Evolutionary conservation across 768 basidiomycete species (phyloP).

Genomic region (Mycena rebaudengoi): DNA sequence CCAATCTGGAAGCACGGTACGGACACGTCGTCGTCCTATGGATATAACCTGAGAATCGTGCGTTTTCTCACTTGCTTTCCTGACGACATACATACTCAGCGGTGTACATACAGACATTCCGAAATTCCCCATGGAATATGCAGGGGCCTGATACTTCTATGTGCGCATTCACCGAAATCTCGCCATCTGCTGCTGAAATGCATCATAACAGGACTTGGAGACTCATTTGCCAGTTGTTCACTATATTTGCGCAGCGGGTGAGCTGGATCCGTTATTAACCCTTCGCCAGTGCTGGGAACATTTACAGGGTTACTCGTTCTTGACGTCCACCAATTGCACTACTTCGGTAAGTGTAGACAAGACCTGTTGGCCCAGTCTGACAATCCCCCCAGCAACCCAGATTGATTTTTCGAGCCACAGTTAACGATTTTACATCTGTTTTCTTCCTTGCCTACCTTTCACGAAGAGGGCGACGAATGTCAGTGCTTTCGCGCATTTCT

Average conservation of each 20-base stretch:
- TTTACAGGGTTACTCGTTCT: constrained; percentile 73
- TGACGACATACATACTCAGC: no score
- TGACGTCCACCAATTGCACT: constrained; percentile 67
- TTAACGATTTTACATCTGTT: constrained; percentile 55
- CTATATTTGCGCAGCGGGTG: constrained; percentile 67
- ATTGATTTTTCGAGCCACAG: constrained; percentile 69
- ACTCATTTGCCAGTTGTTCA: constrained; percentile 68
- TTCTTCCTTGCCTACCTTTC: constrained; percentile 78
- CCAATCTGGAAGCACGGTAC: constrained; percentile 77
- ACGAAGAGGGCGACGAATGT: constrained; percentile 62
- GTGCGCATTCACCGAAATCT: constrained; percentile 45
- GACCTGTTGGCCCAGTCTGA: constrained; percentile 19
- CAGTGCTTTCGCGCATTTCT: constrained; percentile 45
- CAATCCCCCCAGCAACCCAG: constrained; percentile 58
- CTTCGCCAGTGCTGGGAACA: constrained; percentile 20
- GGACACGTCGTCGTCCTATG: constrained; percentile 47
- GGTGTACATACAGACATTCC: no score
- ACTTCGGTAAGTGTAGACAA: constrained; percentile 52
- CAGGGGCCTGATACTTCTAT: constrained; percentile 59
- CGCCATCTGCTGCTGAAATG: constrained; percentile 12
- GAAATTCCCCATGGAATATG: constrained; percentile 73
- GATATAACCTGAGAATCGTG: constrained; percentile 66
- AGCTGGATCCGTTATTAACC: constrained; percentile 28
- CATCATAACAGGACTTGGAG: constrained; percentile 57
- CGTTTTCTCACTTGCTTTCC: no score